Evolutionary conservation across 2,329 filamentous ascomycete genomes (phyloP), one percentile per base, ranked within the genome.

Genomic region (Myriosclerotinia curreyana): DNA sequence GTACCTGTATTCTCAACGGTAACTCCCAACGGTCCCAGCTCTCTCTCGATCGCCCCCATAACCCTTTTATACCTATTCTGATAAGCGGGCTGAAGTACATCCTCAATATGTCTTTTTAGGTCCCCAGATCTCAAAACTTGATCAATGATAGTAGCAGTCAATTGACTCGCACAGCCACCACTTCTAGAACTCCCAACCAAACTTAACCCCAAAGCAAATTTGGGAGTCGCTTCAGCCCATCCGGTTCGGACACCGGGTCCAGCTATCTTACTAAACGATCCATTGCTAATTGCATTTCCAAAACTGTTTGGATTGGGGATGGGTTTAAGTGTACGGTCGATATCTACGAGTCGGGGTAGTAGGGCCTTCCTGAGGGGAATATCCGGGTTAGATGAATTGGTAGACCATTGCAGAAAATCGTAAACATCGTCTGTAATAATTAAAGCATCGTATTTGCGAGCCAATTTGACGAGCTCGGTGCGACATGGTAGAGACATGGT

Each of bases 341-440:
- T 79, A 73, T 96, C 92, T 22, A 91, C 86, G 1, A 96, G 79
- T 0, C 92, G 85, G 3, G 92, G 91, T 11, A 92, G 59, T 28
- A 72, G n/a, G 22, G 69, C 70, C 36, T 66, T 66, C 11, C 52
- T 64, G 3, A 70, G 31, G 34, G 66, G 7, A 50, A 54, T 3
- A 66, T 38, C 15, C n/a, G 53, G 61, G 20, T 64, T 34, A 17
- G 22, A 66, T 46, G 52, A 77, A 54, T 49, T 77, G 71, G 2
- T 69, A 5, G 85, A 83, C 91, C 92, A 97, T 74, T 93, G 90
- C 6, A 98, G 81, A 69, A 94, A 89, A 75, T 98, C 94, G 74
- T 99, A 99, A 12, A 98, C 92, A 75, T 99, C 95, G 77, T 98
- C 94, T 56, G 85, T 85, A 36, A 97, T 82, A 63, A 97, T 77